Base-by-base conservation (phyloP, 148 eudicot species). In the Cornus controversa region DNA sequence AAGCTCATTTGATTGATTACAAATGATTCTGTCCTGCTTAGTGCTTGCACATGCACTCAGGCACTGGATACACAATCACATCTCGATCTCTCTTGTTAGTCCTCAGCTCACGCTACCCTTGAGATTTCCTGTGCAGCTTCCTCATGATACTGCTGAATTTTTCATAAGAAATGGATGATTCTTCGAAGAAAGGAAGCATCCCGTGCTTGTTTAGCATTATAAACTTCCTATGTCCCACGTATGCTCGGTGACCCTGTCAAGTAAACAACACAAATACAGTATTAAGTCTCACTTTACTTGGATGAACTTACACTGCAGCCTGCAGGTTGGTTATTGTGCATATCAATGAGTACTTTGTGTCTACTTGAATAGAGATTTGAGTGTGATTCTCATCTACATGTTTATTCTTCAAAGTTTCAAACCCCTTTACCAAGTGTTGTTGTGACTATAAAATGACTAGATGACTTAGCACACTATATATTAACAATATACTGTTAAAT, bases 11-110 rank as follows among this genome's bases (percentile, higher is more conserved):
- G 28, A 31, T 18, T 31, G 10, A 31, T 34, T 3, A 31, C 11
- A 67, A 16, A 18, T 8, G 31, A 13, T 11, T 0, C 5, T 6
- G 13, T 23, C 0, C 10, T 47, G 54, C 26, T 74, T 34, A 77
- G n/a, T 68, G 85, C 47, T 86, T 89, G 50, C 94, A 89, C 94
- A 93, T 89, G 77, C 94, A 91, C 72, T 93, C 97, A 0, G 92
- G 93, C 67, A 93, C 92, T 0, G 91, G 95, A 37, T 88, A 89
- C 0, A 31, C 93, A 10, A 89, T 82, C 45, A 93, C 91, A 75
- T 93, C 97, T 63, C 86, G 77, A 37, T 83, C 86, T 75, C 91
- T 78, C 82, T 83, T 86, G 11, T 84, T 85, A 28, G 84, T 80
- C 83, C 93, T 88, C n/a, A 78, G 80, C 82, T 89, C 91, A 0